These are phyloP conservation scores for Stachybotrys elegans DNA, from an alignment of 2,329 filamentous ascomycete species.

Conservation along the genomic window DNA sequence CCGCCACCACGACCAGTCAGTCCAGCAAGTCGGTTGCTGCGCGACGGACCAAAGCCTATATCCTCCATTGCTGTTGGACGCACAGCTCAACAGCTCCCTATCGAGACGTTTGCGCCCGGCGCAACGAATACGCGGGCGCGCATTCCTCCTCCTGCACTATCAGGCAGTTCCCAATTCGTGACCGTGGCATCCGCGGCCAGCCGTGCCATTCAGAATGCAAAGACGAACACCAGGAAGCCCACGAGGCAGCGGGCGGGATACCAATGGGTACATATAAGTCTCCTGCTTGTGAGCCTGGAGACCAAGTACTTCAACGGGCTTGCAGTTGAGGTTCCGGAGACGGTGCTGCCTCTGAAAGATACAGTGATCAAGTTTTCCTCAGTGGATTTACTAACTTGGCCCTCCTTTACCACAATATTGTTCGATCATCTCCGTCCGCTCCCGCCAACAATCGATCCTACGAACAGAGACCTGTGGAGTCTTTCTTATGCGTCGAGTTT, in stretches of 20 bases:
- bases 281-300: constrained; percentile 6
- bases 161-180: neutral
- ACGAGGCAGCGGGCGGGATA: constrained; percentile 1
- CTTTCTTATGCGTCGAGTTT: constrained; percentile 1
- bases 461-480: constrained; percentile 1
- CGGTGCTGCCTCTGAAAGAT: constrained; percentile 6
- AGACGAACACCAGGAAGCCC: constrained; percentile 2
- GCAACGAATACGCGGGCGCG: neutral
- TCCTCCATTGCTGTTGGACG: neutral
- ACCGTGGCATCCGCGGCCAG: constrained; percentile 4
- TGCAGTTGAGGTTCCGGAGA: constrained; percentile 6
- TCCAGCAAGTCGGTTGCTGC: constrained; percentile 5
- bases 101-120: neutral
- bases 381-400: constrained; percentile 1
- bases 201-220: constrained; percentile 3
- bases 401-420: neutral
- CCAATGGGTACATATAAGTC: constrained; percentile 2
- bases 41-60: constrained; percentile 3
- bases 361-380: constrained; percentile 6
- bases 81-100: constrained; percentile 2
- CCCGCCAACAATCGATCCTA: neutral
- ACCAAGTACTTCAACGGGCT: constrained; percentile 6
- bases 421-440: constrained; percentile 1
- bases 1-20: constrained; percentile 4
- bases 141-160: neutral